Conservation (phyloP, 73 alveolate genomes). For the Paramecium tetraurelia region DNA sequence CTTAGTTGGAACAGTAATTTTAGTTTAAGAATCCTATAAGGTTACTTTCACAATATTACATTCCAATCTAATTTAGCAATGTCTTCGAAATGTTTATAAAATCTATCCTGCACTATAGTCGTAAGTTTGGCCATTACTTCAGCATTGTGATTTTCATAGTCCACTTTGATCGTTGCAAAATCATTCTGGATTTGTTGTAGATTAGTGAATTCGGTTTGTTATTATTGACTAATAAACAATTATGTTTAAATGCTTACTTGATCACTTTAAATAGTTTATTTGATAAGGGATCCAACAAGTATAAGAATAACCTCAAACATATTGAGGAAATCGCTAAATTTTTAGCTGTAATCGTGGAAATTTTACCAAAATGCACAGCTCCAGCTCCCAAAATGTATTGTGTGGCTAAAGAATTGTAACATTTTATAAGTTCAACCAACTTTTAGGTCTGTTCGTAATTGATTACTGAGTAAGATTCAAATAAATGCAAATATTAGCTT, state of each 20-base stretch:
- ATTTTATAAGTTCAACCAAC: not conserved
- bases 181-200: not conserved
- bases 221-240: not conserved
- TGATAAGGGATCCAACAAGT: not conserved
- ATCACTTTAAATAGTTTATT: not conserved
- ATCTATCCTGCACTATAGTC: not conserved
- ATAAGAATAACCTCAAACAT: not conserved
- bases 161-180: not conserved
- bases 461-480: not conserved
- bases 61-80: slow-evolving; percentile 23
- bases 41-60: not conserved
- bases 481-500: not conserved
- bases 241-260: not conserved
- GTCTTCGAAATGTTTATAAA: slow-evolving; percentile 4
- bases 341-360: slow-evolving; percentile 5
- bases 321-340: slow-evolving; percentile 48
- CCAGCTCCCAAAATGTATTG: slow-evolving; percentile 26
- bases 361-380: slow-evolving; percentile 30
- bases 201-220: not conserved
- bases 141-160: not conserved
- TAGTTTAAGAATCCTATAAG: slow-evolving; percentile 14
- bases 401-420: not conserved
- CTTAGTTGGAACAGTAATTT: slow-evolving; percentile 6
- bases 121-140: not conserved
- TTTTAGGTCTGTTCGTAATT: not conserved